Base-by-base conservation (phyloP, 768 basidiomycete species). In the Leccinum uliginosum region DNA sequence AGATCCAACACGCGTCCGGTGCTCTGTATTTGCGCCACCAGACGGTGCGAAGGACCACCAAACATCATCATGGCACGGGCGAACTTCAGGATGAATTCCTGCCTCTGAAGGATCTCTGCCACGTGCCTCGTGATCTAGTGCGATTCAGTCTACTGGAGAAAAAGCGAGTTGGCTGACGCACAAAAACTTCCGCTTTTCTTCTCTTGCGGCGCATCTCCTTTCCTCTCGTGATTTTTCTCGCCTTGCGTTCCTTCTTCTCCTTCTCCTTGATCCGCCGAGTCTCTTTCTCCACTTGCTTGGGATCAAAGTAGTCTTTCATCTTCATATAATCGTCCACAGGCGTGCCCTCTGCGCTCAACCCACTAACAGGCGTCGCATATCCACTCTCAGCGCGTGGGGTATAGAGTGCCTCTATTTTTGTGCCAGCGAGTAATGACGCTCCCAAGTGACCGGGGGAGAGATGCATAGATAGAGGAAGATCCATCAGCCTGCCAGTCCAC, bases 31-130 rank as follows among this genome's bases (percentile, higher is more conserved):
- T 93, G 91, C 2, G 89, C 80, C 64, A 86, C 89, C 19, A 94
- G 78, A 43, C 91, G 86, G 69, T 95, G 90, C 12, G 86, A 82
- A 19, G 91, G 89, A 2, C 85, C 86, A 10, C 91, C 91, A 62
- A 90, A 92, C 82, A 89, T 90, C 89, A 93, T 94, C 79, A 94
- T 84, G 10, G 89, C 84, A 51, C 89, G 82, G 6, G 87, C 82
- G 27, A 93, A 81, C 75, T 92, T 93, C 70, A 92, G 74, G 50
- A 94, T 79, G 73, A 94, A 94, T 55, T 88, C 87, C 66, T 95
- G 90, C 32, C 92, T 79, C 62, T 84, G 83, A 29, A 91, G 80
- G 56, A 93, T 86, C 56, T 87, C 85, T 2, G 91, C 91, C 27
- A 93, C 86, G 62, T 93, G 90, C 53, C 84, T 85, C 23, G 89